A percentile compares a stretch with the other conserved stretches of the same genome.
Evolutionary conservation across 306 rosid species (phyloP).

Genomic region (Lathyrus tuberosus): DNA sequence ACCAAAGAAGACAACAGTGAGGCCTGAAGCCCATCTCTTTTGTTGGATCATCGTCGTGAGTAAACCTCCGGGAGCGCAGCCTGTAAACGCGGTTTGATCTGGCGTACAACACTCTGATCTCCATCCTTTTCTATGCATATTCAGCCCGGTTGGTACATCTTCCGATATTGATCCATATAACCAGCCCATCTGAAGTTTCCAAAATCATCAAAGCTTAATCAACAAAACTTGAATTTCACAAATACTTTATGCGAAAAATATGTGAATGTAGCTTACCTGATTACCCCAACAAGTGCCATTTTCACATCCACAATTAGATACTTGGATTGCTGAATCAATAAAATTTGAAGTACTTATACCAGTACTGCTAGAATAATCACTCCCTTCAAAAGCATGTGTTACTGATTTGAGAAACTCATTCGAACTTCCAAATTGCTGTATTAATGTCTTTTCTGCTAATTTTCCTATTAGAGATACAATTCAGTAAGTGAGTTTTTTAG

Average conservation of each 20-base stretch:
- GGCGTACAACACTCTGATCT: constrained; percentile 52
- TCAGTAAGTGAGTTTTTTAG: neutral
- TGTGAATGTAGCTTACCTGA: constrained; percentile 40
- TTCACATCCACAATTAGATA: constrained; percentile 59
- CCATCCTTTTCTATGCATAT: constrained; percentile 68
- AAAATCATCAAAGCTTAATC: constrained; percentile 2
- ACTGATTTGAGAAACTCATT: constrained; percentile 53
- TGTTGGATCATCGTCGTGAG: constrained; percentile 58
- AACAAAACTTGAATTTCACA: neutral
- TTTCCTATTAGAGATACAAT: constrained; percentile 39
- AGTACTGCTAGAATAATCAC: constrained; percentile 3
- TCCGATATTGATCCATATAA: constrained; percentile 63
- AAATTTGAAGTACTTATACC: constrained; percentile 21
- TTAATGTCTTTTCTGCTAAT: constrained; percentile 28
- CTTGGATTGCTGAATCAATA: constrained; percentile 48
- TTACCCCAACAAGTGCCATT: constrained; percentile 62
- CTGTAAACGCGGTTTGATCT: constrained; percentile 56
- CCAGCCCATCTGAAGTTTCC: constrained; percentile 34
- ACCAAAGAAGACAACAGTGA: constrained; percentile 56
- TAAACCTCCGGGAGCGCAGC: constrained; percentile 60
- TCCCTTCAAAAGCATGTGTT: constrained; percentile 42
- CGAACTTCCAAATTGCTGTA: constrained; percentile 57
- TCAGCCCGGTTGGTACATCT: constrained; percentile 62
- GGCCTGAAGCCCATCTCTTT: constrained; percentile 74
- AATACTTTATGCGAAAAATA: neutral